Evolutionary conservation across 2,329 filamentous ascomycete genomes (phyloP).

Genomic region (Aspergillus flavus): DNA sequence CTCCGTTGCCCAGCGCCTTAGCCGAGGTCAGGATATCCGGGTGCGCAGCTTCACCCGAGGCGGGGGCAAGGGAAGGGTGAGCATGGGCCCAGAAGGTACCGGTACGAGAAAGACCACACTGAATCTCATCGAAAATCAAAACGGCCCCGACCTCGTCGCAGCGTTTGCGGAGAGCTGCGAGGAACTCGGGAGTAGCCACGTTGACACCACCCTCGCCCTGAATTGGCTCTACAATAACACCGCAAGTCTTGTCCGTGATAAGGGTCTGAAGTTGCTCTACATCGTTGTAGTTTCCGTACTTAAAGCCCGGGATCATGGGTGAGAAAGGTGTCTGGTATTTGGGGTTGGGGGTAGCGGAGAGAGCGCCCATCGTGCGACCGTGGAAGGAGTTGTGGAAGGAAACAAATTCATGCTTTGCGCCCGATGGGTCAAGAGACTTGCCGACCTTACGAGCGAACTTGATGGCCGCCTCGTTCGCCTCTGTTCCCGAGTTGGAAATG

Average conservation of each 20-base stretch:
- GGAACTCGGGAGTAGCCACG: constrained; percentile 78
- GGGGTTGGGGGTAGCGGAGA: constrained; percentile 95
- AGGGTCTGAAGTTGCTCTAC: constrained; percentile 69
- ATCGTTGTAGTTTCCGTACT: constrained; percentile 84
- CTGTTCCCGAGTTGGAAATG: constrained; percentile 92
- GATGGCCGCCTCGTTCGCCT: constrained; percentile 96
- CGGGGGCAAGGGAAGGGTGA: constrained; percentile 59
- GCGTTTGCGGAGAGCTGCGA: constrained; percentile 77
- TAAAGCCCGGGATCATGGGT: constrained; percentile 94
- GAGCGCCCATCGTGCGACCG: constrained; percentile 89
- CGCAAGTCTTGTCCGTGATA: constrained; percentile 84
- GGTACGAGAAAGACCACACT: constrained; percentile 87
- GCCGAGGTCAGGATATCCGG: constrained; percentile 93
- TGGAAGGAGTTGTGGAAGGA: constrained; percentile 94
- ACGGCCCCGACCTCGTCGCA: constrained; percentile 87
- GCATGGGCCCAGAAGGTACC: constrained; percentile 89
- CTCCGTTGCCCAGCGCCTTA: constrained; percentile 94
- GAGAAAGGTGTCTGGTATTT: constrained; percentile 96
- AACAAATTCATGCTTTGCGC: constrained; percentile 78
- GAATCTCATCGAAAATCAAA: constrained; percentile 94
- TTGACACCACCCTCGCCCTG: constrained; percentile 96
- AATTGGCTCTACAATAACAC: constrained; percentile 94
- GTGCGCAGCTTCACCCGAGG: constrained; percentile 67
- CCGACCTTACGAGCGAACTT: constrained; percentile 95
- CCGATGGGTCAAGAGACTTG: constrained; percentile 71